Conservation (phyloP, 345 rosid species). For the Hibiscus tridactylites region DNA sequence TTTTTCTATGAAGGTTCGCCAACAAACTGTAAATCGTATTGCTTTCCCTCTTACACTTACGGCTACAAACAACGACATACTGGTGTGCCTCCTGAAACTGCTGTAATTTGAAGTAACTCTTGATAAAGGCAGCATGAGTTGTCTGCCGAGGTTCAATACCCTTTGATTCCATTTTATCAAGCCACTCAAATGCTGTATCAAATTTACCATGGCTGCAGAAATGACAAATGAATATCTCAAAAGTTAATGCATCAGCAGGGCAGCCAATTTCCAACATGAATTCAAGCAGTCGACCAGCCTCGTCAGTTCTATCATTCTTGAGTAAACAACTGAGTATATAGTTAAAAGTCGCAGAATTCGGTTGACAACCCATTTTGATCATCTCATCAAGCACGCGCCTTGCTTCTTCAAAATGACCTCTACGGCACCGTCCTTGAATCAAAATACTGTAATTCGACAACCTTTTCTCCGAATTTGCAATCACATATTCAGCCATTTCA, state of each 20-base stretch:
- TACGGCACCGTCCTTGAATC: slow-evolving; percentile 26
- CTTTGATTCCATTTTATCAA: slow-evolving; percentile 28
- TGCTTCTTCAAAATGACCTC: slow-evolving; percentile 26
- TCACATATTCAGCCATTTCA: slow-evolving; percentile 38
- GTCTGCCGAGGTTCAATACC: slow-evolving; percentile 37
- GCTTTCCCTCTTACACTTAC: slow-evolving; percentile 18
- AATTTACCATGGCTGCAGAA: slow-evolving; percentile 21
- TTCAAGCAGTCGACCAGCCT: slow-evolving; percentile 23
- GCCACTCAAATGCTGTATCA: slow-evolving; percentile 25
- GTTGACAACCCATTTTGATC: slow-evolving; percentile 26
- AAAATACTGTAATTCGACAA: slow-evolving; percentile 27
- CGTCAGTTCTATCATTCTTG: slow-evolving; percentile 19
- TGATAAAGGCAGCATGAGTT: slow-evolving; percentile 41
- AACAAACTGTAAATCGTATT: slow-evolving; percentile 32
- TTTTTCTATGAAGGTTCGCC: slow-evolving; percentile 34
- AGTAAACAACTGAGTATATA: slow-evolving; percentile 32
- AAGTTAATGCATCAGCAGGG: slow-evolving; percentile 46
- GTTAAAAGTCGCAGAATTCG: slow-evolving; percentile 23
- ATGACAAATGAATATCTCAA: slow-evolving; percentile 32
- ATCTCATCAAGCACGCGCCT: slow-evolving; percentile 27
- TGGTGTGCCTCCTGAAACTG: slow-evolving; percentile 31
- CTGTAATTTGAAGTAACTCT: slow-evolving; percentile 21
- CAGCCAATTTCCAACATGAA: slow-evolving; percentile 32
- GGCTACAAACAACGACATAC: slow-evolving; percentile 24
- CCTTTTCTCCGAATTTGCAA: slow-evolving; percentile 23